These are phyloP conservation scores for Dactylellina parvicollis DNA, from an alignment of 2,329 filamentous ascomycete species.

Conservation along the genomic window DNA sequence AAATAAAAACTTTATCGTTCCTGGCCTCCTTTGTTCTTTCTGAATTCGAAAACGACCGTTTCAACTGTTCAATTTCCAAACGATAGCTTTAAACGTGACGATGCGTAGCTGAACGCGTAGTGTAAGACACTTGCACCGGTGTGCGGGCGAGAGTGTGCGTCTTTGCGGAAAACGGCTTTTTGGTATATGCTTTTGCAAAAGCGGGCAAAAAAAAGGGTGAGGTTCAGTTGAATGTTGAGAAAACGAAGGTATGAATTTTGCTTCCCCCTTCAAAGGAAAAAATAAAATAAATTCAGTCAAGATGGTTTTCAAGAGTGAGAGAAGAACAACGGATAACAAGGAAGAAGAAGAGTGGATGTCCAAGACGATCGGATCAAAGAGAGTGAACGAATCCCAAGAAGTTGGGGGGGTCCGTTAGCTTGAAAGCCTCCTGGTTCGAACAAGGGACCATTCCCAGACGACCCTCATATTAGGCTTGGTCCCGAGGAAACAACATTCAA, in stretches of 20 bases:
- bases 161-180: conserved; percentile 25
- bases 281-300: conserved; percentile 19
- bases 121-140: conserved; percentile 25
- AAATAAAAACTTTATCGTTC: neutral
- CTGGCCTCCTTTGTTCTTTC: conserved; percentile 7
- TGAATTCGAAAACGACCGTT: conserved; percentile 40
- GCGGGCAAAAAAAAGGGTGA: conserved; percentile 14
- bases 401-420: conserved; percentile 43
- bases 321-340: conserved; percentile 37
- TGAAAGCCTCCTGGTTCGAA: conserved; percentile 45
- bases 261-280: conserved; percentile 19
- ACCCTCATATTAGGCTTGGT: conserved; percentile 48
- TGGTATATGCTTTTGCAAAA: conserved; percentile 11
- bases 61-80: conserved; percentile 35
- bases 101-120: conserved; percentile 50
- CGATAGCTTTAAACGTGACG: conserved; percentile 45
- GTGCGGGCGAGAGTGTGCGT: conserved; percentile 17
- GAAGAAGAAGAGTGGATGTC: conserved; percentile 39
- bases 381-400: conserved; percentile 43
- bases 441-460: conserved; percentile 51
- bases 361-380: conserved; percentile 53
- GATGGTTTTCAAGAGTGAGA: conserved; percentile 23
- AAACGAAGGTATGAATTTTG: conserved; percentile 41
- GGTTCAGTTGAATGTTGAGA: conserved; percentile 13
- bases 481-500: conserved; percentile 40